Conservation (phyloP, 148 eudicot species). For the Chenopodium quinoa region DNA sequence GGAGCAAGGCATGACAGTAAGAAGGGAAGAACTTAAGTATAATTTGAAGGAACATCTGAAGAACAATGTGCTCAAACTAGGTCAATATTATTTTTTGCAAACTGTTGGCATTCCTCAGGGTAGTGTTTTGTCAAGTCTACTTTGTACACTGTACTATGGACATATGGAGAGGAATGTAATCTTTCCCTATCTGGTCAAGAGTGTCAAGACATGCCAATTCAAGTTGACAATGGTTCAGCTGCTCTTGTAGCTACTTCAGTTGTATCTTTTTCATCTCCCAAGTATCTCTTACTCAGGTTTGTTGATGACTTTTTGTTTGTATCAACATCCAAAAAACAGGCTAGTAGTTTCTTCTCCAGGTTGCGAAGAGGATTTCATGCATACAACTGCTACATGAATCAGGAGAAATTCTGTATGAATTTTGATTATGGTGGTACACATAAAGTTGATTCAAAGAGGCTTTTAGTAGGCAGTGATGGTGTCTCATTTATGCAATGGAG, state of each 20-base stretch:
- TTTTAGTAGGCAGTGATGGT: conserved; percentile 51
- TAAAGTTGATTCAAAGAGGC: conserved; percentile 37
- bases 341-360: conserved; percentile 55
- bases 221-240: conserved; percentile 15
- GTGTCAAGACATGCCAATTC: conserved; percentile 9
- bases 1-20: conserved; percentile 50
- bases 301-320: conserved; percentile 82
- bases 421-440: conserved; percentile 38
- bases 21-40: conserved; percentile 41
- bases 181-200: conserved; percentile 36
- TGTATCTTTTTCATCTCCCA: conserved; percentile 23
- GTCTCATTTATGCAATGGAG: conserved; percentile 76
- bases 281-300: conserved; percentile 61
- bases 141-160: conserved; percentile 85
- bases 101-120: conserved; percentile 93
- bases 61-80: conserved; percentile 56
- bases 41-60: conserved; percentile 66
- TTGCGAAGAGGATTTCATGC: conserved; percentile 61
- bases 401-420: conserved; percentile 62
- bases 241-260: conserved; percentile 15
- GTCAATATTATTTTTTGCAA: conserved; percentile 57
- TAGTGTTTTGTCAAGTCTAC: conserved; percentile 71
- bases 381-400: conserved; percentile 88
- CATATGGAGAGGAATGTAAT: conserved; percentile 59
- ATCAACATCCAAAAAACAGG: conserved; percentile 74